phyloP scores from a whole-genome alignment of 257 asterid species.

The Fraxinus pennsylvanica region DNA sequence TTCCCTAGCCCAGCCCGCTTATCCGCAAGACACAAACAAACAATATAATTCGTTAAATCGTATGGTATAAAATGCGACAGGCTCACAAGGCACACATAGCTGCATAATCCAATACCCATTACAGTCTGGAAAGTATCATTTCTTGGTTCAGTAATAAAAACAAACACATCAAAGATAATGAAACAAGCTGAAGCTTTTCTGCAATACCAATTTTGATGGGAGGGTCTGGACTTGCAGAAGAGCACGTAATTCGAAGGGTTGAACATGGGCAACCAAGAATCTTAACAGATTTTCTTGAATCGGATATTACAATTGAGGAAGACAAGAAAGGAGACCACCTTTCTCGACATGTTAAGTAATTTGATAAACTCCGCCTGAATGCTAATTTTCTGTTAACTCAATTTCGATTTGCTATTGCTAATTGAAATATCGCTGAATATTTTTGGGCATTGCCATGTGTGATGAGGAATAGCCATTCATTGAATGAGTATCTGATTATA shows the following conservation, averaged over 20 bases:
- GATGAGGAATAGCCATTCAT: not conserved
- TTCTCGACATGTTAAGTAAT: too few species aligned
- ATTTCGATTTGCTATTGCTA: not conserved
- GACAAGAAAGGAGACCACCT: conserved; percentile 43
- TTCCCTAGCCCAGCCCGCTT: not conserved
- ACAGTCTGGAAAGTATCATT: not conserved
- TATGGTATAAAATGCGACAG: not conserved
- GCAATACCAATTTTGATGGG: conserved; percentile 53
- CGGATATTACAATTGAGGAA: conserved; percentile 30
- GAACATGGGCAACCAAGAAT: conserved; percentile 20
- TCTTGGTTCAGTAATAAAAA: not conserved
- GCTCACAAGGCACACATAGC: not conserved
- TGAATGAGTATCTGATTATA: not conserved
- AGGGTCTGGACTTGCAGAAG: conserved; percentile 49
- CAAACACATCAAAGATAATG: not conserved
- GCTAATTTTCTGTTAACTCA: conserved; percentile 8
- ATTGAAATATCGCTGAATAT: not conserved
- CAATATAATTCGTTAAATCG: not conserved
- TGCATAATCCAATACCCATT: not conserved
- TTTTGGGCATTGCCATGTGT: not conserved
- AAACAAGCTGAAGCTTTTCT: not conserved
- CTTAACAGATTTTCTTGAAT: conserved; percentile 39
- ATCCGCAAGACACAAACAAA: not conserved
- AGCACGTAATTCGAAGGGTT: conserved; percentile 40
- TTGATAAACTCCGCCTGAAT: not conserved